Evolutionary conservation across 495 filamentous ascomycete genomes (phyloP), one percentile per base, ranked within the genome.

Genomic region (Hypoxylon rickii): DNA sequence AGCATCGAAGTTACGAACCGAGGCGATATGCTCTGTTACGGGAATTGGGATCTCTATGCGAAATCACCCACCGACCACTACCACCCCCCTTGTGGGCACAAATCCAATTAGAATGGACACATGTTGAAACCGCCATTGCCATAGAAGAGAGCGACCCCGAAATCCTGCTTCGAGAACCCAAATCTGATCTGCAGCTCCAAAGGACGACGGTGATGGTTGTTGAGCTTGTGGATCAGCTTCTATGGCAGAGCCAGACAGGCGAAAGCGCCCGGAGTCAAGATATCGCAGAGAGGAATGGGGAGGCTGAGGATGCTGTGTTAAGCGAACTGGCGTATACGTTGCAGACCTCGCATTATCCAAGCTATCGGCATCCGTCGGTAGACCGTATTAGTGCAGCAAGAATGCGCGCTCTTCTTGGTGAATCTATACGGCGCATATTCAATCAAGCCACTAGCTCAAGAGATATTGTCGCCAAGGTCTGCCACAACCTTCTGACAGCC

Each of bases 401-500:
- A 11, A 50, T 56, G 33, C 66, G 73, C 3, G 47, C 29, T 33
- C 37, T 44, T 1, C 56, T 78, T 38, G 69, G 74, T 39, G 52
- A 73, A 19, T 44, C 69, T 19, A 71, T 74, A 29, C 36, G 63
- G 10, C 51, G 58, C 44, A 70, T 75, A 6, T 63, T 77, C 19
- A 55, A 55, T n/a, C 44, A 64, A 1, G 56, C 49, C 32, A 15
- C 32, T 26, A 37, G 39, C 18, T 37, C 51, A 19, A 64, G 66
- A 17, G 64, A 72, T 16, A 62, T 73, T 21, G 65, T 86, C 7
- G 77, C 75, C 2, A 85, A 83, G 58, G 78, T 92, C 19, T 88
- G 83, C 68, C 85, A 85, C 61, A 86, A 87, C 66, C 68, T 92
- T 2, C 74, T 89, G 10, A 69, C 79, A 2, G 82, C 77, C 3